Evolutionary conservation across 129 eudicot genomes (phyloP).

Genomic region (Flaveria robusta): DNA sequence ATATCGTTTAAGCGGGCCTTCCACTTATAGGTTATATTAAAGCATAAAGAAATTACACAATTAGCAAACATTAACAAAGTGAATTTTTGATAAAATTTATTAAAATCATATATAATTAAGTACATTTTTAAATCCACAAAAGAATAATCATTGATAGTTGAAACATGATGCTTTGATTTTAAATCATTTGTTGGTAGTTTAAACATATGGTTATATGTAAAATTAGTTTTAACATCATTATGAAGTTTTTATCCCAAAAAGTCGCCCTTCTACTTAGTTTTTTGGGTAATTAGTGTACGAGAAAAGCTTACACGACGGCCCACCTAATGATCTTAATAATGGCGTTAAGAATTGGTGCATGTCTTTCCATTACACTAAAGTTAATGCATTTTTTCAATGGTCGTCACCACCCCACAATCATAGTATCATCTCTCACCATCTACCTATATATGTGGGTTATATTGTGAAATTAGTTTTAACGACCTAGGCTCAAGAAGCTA

Average conservation of each 20-base stretch:
- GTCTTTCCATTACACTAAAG: conserved; percentile 27
- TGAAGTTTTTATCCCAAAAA: background rate
- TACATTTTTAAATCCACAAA: background rate
- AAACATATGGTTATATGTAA: too few relatives aligned
- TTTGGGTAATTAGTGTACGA: conserved; percentile 22
- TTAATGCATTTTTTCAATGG: conserved; percentile 24
- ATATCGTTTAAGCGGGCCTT: too few relatives aligned
- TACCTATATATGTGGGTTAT: background rate
- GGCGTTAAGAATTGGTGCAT: conserved; percentile 35
- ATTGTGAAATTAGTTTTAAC: too few relatives aligned
- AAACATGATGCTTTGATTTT: background rate
- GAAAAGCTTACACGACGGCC: conserved; percentile 21
- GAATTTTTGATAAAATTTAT: background rate
- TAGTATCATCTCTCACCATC: background rate
- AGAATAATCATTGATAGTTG: background rate
- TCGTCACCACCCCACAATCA: conserved; percentile 12
- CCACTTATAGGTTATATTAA: too few relatives aligned
- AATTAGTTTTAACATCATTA: too few relatives aligned
- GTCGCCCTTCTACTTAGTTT: background rate
- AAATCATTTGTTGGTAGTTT: too few relatives aligned
- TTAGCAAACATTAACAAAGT: too few relatives aligned
- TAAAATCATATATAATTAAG: background rate
- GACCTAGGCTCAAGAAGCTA: too few relatives aligned
- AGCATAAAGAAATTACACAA: too few relatives aligned
- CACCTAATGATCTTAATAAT: conserved; percentile 32